Evolutionary conservation across 2,329 filamentous ascomycete species (phyloP), one percentile per base, ranked within the genome.

Genomic region (Pseudocercospora crystallina): DNA sequence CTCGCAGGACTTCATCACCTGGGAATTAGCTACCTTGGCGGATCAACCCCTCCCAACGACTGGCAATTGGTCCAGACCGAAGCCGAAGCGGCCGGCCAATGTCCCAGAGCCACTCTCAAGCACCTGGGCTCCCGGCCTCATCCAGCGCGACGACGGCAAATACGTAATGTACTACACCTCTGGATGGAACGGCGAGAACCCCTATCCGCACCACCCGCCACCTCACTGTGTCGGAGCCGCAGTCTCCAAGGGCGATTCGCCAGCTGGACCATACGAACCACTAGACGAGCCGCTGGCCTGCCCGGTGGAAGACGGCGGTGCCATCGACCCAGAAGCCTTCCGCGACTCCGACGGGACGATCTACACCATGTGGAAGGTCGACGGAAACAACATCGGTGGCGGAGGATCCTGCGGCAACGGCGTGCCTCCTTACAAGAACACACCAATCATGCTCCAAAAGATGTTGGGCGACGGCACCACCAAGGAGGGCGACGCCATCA

Each of bases 131-230:
- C 68, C 67, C 1, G 60, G 54, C 8, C 47, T 69, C 13, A 60
- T 64, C 26, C 57, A 63, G 33, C 63, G 64, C 9, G 43, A 53
- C 8, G 62, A 69, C 33, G 58, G 61, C 29, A 60, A 61, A 36
- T 69, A 57, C 45, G 53, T 70, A 20, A 53, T 69, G 54, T 70
- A 68, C 61, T 70, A 70, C 57, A 53, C 63, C 5, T 62, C 66
- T 12, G 44, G 43, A 7, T 39, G 49, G 15, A 38, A 41, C 9
- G 43, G 43, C 33, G 10, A 31, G 5, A 43, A 49, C 4, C 50
- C 39, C 7, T 56, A 40, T 43, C 33, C 32, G 7, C 36, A 37
- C 5, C 62, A 64, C 31, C 63, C 61, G n/a, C 49, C 52, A 8
- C 56, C 58, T 5, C 68, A 70, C 41, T 70, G 68, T 38, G 57